Evolutionary conservation across 139 green algal species (phyloP).

Genomic region (Edaphochlamys debaryana): DNA sequence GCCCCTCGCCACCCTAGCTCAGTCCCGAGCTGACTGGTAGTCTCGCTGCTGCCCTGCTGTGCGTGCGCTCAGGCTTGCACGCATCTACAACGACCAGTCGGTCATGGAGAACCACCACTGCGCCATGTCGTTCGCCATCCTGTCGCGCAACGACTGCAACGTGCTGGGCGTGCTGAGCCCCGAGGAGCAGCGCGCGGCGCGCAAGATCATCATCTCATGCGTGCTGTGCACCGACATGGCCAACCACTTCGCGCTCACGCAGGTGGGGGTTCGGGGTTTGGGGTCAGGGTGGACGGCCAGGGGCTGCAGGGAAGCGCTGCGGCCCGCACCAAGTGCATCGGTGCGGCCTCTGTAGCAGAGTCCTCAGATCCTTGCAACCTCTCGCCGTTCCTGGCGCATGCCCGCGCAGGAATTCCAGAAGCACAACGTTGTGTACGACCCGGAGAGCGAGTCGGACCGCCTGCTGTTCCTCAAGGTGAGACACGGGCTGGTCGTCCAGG

Average conservation of each 20-base stretch:
- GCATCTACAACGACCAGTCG: constrained; percentile 71
- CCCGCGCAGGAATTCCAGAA: constrained; percentile 49
- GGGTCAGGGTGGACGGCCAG: no score
- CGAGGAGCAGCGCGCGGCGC: constrained; percentile 40
- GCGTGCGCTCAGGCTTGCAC: constrained; percentile 57
- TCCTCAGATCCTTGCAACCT: no score
- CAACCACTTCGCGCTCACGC: constrained; percentile 70
- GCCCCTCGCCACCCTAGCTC: no score
- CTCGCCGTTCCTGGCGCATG: no score
- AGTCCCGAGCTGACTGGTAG: no score
- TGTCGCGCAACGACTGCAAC: constrained; percentile 58
- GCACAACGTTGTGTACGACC: constrained; percentile 44
- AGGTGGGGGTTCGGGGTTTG: constrained; percentile 35
- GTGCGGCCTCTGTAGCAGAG: no score
- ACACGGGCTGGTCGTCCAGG: no score
- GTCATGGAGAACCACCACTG: constrained; percentile 87
- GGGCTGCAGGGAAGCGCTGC: no score
- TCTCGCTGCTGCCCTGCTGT: no score
- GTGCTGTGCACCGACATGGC: constrained; percentile 80
- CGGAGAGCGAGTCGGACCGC: constrained; percentile 61
- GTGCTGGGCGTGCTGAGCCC: constrained; percentile 36
- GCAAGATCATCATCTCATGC: constrained; percentile 62
- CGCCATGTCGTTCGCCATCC: constrained; percentile 71
- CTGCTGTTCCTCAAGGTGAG: constrained; percentile 59
- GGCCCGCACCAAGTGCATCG: no score